phyloP scores from a whole-genome alignment of 345 rosid species.

The Euphorbia peplus region DNA sequence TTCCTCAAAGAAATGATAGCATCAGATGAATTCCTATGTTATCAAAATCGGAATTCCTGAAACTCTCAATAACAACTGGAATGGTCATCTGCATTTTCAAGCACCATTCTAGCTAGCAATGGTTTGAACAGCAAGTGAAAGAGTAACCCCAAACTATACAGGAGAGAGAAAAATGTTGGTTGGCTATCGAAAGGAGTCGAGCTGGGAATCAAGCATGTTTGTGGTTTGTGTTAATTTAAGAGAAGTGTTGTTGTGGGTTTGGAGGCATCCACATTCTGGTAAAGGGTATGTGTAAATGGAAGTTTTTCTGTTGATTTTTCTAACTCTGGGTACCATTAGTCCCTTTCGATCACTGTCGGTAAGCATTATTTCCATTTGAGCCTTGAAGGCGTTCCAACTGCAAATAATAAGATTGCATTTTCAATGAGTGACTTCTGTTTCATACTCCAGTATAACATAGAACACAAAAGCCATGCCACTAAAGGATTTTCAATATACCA shows the following conservation, averaged over 20 bases:
- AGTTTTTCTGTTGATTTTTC: conserved; percentile 80
- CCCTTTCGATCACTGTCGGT: conserved; percentile 83
- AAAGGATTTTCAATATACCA: background rate
- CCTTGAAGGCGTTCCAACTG: conserved; percentile 78
- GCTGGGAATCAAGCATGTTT: conserved; percentile 10
- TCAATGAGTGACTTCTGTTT: conserved; percentile 5
- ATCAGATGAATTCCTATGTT: conserved; percentile 11
- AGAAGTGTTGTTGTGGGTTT: conserved; percentile 49
- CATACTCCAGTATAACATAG: too few relatives aligned
- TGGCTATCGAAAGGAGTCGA: conserved; percentile 17
- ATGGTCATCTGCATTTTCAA: conserved; percentile 11
- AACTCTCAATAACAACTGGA: conserved; percentile 2
- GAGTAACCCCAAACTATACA: conserved; percentile 8
- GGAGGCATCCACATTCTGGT: conserved; percentile 84
- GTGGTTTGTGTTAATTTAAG: conserved; percentile 25
- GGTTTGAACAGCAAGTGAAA: background rate
- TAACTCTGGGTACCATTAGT: conserved; percentile 70
- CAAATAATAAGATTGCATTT: conserved; percentile 20
- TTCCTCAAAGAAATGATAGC: background rate
- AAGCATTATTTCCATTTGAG: conserved; percentile 66
- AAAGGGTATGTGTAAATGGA: conserved; percentile 80
- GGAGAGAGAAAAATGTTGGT: background rate
- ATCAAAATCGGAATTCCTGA: conserved; percentile 29
- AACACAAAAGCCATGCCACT: background rate
- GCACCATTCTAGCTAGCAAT: background rate